Conservation (phyloP, 2,329 filamentous ascomycete genomes). For the Neofusicoccum kwambonambiense region DNA sequence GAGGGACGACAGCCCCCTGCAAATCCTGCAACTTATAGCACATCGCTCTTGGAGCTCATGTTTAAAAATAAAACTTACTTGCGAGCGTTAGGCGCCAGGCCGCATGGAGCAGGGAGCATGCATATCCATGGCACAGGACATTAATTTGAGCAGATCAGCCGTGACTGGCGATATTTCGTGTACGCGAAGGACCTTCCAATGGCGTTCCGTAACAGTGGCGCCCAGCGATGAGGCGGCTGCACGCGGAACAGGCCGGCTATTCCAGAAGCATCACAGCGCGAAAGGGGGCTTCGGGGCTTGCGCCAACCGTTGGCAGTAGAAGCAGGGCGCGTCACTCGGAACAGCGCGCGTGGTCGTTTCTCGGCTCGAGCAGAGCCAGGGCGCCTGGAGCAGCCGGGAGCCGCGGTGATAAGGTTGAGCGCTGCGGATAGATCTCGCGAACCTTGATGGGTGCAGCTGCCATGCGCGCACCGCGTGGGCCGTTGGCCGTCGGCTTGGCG, state of each 20-base stretch:
- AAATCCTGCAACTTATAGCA: background rate
- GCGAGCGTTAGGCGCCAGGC: background rate
- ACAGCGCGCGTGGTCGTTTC: background rate
- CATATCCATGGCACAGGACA: background rate
- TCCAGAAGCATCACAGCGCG: background rate
- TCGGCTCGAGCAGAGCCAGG: conserved; percentile 3
- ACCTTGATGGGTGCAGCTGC: background rate
- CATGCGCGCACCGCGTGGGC: background rate
- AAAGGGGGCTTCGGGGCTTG: conserved; percentile 3
- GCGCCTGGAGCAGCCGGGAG: no score
- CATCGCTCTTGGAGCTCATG: background rate
- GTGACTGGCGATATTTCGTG: background rate
- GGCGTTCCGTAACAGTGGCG: background rate
- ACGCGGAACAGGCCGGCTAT: conserved; percentile 6
- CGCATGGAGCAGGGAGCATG: background rate
- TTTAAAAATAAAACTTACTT: conserved; percentile 4
- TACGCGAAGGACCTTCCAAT: background rate
- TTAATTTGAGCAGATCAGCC: conserved; percentile 7
- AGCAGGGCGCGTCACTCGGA: background rate
- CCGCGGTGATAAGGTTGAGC: conserved; percentile 4
- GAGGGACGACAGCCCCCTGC: background rate
- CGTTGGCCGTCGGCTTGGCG: background rate
- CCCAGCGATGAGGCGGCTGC: conserved; percentile 10
- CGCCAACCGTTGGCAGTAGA: background rate
- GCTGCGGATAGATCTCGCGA: background rate